These are phyloP conservation scores for Geotrichum europaeum DNA, from an alignment of 1,139 yeast genomes.

Conservation along the genomic window DNA sequence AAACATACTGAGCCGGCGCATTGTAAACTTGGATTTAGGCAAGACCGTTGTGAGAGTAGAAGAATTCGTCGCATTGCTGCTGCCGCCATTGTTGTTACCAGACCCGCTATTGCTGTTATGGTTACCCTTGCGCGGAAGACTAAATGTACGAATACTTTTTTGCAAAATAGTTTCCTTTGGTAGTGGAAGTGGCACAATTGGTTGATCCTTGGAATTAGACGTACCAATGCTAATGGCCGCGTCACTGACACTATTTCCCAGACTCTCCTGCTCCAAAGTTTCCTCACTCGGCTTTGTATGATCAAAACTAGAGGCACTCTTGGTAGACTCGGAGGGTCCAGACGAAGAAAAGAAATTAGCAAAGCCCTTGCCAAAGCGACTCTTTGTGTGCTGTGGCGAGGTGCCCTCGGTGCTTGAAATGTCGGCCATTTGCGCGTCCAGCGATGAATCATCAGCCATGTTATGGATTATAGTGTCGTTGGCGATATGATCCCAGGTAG, in stretches of 20 bases:
- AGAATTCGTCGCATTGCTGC: neutral
- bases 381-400: constrained; percentile 10
- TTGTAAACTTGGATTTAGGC: constrained; percentile 11
- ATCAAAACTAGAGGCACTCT: neutral
- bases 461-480: constrained; percentile 11
- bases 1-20: constrained; percentile 15
- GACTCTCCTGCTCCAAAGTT: constrained; percentile 5
- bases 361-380: constrained; percentile 25
- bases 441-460: constrained; percentile 6
- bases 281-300: constrained; percentile 6
- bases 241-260: constrained; percentile 11
- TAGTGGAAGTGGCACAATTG: neutral
- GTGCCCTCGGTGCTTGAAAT: constrained; percentile 1
- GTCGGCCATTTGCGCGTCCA: constrained; percentile 1
- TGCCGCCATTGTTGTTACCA: neutral
- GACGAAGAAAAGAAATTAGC: constrained; percentile 24
- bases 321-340: neutral
- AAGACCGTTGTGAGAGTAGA: neutral
- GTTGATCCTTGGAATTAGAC: constrained; percentile 18
- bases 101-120: neutral
- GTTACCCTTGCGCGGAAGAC: constrained; percentile 16
- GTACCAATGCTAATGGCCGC: constrained; percentile 9
- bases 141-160: constrained; percentile 30
- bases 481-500: constrained; percentile 16
- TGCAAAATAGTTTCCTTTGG: constrained; percentile 26